Percentiles rank a stretch among this genome's conserved stretches.
These are phyloP conservation scores for Plicaturopsis crispa DNA, from an alignment of 768 basidiomycete species.

Conservation along the genomic window DNA sequence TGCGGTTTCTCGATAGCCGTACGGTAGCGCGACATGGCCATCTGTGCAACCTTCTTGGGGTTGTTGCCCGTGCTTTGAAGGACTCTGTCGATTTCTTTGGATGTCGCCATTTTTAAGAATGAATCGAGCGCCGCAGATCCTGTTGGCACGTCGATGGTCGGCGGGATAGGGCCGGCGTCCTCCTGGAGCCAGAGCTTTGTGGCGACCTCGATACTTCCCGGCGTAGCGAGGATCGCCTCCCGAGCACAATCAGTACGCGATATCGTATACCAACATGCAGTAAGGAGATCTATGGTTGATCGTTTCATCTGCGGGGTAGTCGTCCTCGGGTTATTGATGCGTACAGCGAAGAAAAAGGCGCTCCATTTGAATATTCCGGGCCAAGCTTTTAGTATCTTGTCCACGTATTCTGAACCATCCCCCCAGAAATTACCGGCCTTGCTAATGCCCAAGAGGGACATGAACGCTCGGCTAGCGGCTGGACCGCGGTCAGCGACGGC, in stretches of 20 bases:
- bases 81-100: slow-evolving; percentile 19
- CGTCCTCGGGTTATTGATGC: slow-evolving; percentile 13
- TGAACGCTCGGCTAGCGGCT: slow-evolving; percentile 19
- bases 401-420: slow-evolving; percentile 13
- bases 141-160: slow-evolving; percentile 16
- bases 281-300: slow-evolving; percentile 20
- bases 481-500: slow-evolving; percentile 10
- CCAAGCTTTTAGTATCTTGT: slow-evolving; percentile 21
- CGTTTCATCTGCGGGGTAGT: slow-evolving; percentile 11
- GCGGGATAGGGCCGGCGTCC: slow-evolving; percentile 14
- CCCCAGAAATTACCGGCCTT: slow-evolving; percentile 19
- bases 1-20: slow-evolving; percentile 13
- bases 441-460: slow-evolving; percentile 23
- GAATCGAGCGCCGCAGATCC: slow-evolving; percentile 23
- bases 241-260: slow-evolving; percentile 19
- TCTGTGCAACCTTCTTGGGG: slow-evolving; percentile 19
- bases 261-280: slow-evolving; percentile 21
- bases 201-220: slow-evolving; percentile 25
- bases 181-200: slow-evolving; percentile 27
- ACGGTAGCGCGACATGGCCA: slow-evolving; percentile 20
- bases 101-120: slow-evolving; percentile 15
- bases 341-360: slow-evolving; percentile 21
- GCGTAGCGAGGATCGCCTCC: slow-evolving; percentile 20
- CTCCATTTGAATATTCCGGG: slow-evolving; percentile 30
- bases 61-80: slow-evolving; percentile 19